Base-by-base conservation (phyloP, 106 monocot species). In the Cymbidium sinense region DNA sequence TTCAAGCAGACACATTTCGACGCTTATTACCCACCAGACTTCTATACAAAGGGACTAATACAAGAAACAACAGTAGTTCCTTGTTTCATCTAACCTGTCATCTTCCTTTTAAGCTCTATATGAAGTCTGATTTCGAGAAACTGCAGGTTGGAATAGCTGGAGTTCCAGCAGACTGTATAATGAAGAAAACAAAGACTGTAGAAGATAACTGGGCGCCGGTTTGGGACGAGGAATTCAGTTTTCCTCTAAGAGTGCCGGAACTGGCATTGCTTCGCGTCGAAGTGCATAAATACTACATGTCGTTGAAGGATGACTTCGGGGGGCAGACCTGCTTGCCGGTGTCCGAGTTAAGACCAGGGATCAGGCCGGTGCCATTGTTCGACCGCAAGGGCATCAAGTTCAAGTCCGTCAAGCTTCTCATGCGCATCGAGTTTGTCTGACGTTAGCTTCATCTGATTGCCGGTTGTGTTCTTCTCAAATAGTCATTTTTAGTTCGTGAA, bases 1-100 rank as follows among this genome's bases (percentile, higher is more conserved):
- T 88, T 88, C 83, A 80, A 74, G 1, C 80, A 79, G 70, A 88
- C 88, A 23, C 74, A 85, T 70, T 88, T 88, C 52, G 88, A 88
- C 75, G 62, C 62, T 70, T 88, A 85, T 36, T 88, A 85, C 35
- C 88, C 87, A 65, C 87, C 87, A 21, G 87, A 88, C 61, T 88
- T 85, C 78, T 88, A 88, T 64, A 75, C 85, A 33, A 79, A 82
- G 82, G 87, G 3, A 39, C 37, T 7, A 7, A 3, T 39, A n/a
- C n/a, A n/a, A n/a, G n/a, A n/a, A n/a, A n/a, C n/a, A 7, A 39
- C 37, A 39, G 37, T 39, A n/a, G n/a, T 39, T 39, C 37, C 3
- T 39, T 39, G 5, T 7, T 39, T 7, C 37, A 39, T 39, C 7
- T 39, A 7, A 7, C 37, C 37, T 39, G 7, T 39, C 37, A 3